phyloP scores from a whole-genome alignment of 345 rosid species.

The Euphorbia peplus region DNA sequence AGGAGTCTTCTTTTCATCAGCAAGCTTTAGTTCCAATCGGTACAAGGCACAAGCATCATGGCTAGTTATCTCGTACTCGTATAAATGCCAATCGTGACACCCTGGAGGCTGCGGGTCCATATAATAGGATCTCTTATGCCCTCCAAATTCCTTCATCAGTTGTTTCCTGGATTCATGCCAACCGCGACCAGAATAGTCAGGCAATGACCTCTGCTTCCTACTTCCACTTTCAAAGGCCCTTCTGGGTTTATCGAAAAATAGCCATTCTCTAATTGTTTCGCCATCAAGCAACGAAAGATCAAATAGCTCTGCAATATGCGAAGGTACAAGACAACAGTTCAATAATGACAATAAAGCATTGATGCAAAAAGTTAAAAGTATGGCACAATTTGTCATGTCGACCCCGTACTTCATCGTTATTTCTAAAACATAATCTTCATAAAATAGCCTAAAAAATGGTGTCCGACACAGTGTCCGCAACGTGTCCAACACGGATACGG shows the following conservation, averaged over 20 bases:
- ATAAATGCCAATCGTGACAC: slow-evolving; percentile 76
- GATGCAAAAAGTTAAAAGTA: neutral
- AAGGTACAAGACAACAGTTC: slow-evolving; percentile 4
- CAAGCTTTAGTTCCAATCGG: slow-evolving; percentile 62
- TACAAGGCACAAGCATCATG: slow-evolving; percentile 59
- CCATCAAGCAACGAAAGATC: slow-evolving; percentile 59
- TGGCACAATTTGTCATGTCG: neutral
- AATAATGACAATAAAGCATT: neutral
- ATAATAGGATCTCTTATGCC: slow-evolving; percentile 81
- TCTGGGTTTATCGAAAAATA: slow-evolving; percentile 84
- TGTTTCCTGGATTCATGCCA: slow-evolving; percentile 96
- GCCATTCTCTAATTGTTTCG: slow-evolving; percentile 80
- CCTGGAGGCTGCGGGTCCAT: slow-evolving; percentile 92
- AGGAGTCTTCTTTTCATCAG: slow-evolving; percentile 58
- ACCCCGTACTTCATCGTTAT: no score
- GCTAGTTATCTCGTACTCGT: slow-evolving; percentile 54
- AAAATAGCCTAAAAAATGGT: no score
- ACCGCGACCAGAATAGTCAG: slow-evolving; percentile 80
- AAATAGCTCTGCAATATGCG: slow-evolving; percentile 59
- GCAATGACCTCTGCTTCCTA: slow-evolving; percentile 90
- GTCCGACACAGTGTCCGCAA: no score
- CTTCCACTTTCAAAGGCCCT: slow-evolving; percentile 87
- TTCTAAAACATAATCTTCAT: no score
- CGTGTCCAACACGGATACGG: no score
- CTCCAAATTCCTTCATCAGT: slow-evolving; percentile 70